phyloP scores from a whole-genome alignment of 345 rosid species.

The Viola odorata region DNA sequence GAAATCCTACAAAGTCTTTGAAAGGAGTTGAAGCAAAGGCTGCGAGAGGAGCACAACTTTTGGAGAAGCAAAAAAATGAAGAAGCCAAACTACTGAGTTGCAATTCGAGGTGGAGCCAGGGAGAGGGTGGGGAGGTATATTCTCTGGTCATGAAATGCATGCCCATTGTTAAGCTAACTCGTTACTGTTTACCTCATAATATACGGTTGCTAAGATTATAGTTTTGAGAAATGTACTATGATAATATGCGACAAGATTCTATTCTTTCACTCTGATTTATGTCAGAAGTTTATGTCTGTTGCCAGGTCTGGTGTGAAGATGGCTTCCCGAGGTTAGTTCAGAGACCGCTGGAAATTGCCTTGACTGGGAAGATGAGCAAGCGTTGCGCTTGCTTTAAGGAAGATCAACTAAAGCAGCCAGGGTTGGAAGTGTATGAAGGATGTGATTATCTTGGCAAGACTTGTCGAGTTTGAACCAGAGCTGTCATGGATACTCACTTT shows the following conservation, averaged over 20 bases:
- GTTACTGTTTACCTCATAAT: neutral
- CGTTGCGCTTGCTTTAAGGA: slow-evolving; percentile 81
- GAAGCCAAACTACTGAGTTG: slow-evolving; percentile 86
- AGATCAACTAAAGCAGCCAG: slow-evolving; percentile 60
- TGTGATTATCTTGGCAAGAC: slow-evolving; percentile 63
- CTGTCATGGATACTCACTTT: no score
- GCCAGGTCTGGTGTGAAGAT: slow-evolving; percentile 88
- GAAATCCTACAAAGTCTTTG: slow-evolving; percentile 76
- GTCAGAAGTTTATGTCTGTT: neutral
- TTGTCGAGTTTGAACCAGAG: slow-evolving; percentile 47
- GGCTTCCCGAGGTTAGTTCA: slow-evolving; percentile 87
- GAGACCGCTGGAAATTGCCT: slow-evolving; percentile 83
- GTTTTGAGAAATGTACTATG: neutral
- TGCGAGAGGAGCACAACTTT: slow-evolving; percentile 81
- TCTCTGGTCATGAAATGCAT: neutral
- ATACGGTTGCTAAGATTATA: no score
- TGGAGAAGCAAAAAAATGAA: slow-evolving; percentile 82
- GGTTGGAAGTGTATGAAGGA: slow-evolving; percentile 71
- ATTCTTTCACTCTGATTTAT: neutral
- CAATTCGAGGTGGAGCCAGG: slow-evolving; percentile 94
- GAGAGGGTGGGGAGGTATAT: slow-evolving; percentile 81
- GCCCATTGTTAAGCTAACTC: no score
- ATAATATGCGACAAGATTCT: neutral
- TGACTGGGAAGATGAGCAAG: slow-evolving; percentile 86
- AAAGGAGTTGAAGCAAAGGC: slow-evolving; percentile 96